phyloP scores from a whole-genome alignment of 768 basidiomycete species.

The Basidioascus undulatus region DNA sequence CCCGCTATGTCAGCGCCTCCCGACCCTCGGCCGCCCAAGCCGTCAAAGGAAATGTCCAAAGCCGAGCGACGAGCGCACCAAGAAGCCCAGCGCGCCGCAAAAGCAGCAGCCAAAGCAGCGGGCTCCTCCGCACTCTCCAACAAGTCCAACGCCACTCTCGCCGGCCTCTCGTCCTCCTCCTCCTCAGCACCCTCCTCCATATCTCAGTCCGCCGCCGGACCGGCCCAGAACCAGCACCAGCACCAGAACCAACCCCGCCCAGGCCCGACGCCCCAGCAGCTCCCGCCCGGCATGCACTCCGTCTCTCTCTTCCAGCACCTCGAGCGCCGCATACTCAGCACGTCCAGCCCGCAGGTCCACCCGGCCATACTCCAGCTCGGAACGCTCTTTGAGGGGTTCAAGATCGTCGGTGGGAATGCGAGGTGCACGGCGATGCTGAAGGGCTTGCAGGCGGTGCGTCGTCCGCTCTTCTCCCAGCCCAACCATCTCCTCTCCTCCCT shows the following conservation, averaged over 20 bases:
- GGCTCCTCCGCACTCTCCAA: background rate
- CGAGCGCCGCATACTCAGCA: slow-evolving; percentile 22
- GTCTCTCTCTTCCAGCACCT: slow-evolving; percentile 68
- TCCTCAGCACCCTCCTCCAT: background rate
- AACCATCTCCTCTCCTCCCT: slow-evolving; percentile 11
- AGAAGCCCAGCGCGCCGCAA: slow-evolving; percentile 58
- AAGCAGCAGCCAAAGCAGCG: slow-evolving; percentile 27
- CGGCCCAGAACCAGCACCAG: background rate
- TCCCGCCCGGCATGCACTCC: slow-evolving; percentile 24
- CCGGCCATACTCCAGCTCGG: slow-evolving; percentile 68
- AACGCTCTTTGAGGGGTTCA: slow-evolving; percentile 73
- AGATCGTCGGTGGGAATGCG: slow-evolving; percentile 82
- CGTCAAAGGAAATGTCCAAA: slow-evolving; percentile 55
- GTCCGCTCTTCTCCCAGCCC: background rate
- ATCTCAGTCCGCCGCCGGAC: background rate
- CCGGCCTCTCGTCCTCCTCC: background rate
- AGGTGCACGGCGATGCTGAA: slow-evolving; percentile 76
- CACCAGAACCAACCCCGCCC: background rate
- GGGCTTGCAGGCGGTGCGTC: slow-evolving; percentile 66
- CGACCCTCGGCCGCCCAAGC: slow-evolving; percentile 18
- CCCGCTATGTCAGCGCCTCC: too few relatives aligned
- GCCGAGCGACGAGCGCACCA: slow-evolving; percentile 56
- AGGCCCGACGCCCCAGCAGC: background rate
- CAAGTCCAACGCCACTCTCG: too few relatives aligned
- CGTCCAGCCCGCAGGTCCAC: slow-evolving; percentile 61